A percentile compares a stretch with the other conserved stretches of the same genome.
These are phyloP conservation scores for Abortiporus biennis DNA, from an alignment of 1,284 basidiomycete genomes.

Conservation along the genomic window DNA sequence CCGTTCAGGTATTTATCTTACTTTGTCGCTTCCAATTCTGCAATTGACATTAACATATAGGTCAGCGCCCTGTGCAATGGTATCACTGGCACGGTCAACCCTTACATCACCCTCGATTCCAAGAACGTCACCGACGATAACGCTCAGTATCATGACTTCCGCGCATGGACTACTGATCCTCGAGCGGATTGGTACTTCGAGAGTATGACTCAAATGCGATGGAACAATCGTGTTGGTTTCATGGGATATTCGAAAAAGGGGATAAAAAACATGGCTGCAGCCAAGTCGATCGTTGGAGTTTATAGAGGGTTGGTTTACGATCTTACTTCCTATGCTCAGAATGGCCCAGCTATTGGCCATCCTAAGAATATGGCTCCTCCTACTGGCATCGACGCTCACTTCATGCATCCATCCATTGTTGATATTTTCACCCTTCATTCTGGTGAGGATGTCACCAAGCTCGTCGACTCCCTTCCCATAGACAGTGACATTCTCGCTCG, in stretches of 20 bases:
- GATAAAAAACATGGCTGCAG: constrained; percentile 64
- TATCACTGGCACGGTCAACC: constrained; percentile 73
- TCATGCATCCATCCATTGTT: constrained; percentile 76
- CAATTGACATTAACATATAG: constrained; percentile 27
- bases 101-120: constrained; percentile 78
- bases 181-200: constrained; percentile 99
- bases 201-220: constrained; percentile 86
- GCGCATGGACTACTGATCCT: constrained; percentile 79
- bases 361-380: constrained; percentile 66
- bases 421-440: constrained; percentile 80
- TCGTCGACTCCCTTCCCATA: constrained; percentile 64
- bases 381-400: constrained; percentile 51
- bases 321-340: constrained; percentile 70
- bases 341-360: constrained; percentile 45
- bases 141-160: constrained; percentile 95
- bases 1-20: constrained; percentile 69
- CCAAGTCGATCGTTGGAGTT: constrained; percentile 70
- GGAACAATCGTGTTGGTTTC: constrained; percentile 84
- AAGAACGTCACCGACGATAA: constrained; percentile 79
- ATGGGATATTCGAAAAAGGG: constrained; percentile 82
- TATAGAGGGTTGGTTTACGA: constrained; percentile 89
- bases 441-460: constrained; percentile 83
- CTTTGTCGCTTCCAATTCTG: not conserved
- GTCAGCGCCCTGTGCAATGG: constrained; percentile 94
- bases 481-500: constrained; percentile 61